Conservation (phyloP, 352 stramenopile species). For the Blastocystis sp. region DNA sequence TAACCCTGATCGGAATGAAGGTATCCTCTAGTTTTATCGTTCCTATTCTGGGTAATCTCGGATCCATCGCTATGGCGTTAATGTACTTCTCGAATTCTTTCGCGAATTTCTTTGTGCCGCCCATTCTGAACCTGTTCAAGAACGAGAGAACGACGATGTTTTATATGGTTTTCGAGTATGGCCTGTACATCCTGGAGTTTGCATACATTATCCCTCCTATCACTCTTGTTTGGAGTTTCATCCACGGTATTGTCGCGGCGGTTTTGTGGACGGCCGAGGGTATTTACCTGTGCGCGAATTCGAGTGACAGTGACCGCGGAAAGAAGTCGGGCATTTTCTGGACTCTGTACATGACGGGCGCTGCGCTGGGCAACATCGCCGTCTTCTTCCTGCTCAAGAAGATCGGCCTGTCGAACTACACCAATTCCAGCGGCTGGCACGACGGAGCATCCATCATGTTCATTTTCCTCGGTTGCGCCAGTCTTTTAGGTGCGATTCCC, state of each 20-base stretch:
- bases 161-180: constrained; percentile 53
- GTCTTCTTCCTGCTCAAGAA: constrained; percentile 51
- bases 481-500: constrained; percentile 56
- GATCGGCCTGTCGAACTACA: constrained; percentile 26
- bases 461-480: constrained; percentile 35
- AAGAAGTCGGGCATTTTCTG: constrained; percentile 69
- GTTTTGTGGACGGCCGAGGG: constrained; percentile 59
- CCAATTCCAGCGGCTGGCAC: constrained; percentile 49
- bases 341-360: constrained; percentile 69
- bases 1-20: constrained; percentile 55
- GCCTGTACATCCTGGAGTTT: constrained; percentile 66
- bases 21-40: constrained; percentile 65
- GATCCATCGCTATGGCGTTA: constrained; percentile 52
- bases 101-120: constrained; percentile 64
- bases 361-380: constrained; percentile 44
- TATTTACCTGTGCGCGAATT: constrained; percentile 64
- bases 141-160: constrained; percentile 61
- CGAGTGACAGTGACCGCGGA: constrained; percentile 47
- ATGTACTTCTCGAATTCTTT: constrained; percentile 66
- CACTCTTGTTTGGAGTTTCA: constrained; percentile 66
- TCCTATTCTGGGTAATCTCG: constrained; percentile 61
- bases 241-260: constrained; percentile 64
- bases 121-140: constrained; percentile 56
- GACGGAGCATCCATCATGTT: constrained; percentile 58
- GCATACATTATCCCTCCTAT: constrained; percentile 63